Evolutionary conservation across 2,329 filamentous ascomycete genomes (phyloP), one percentile per base, ranked within the genome.

Genomic region (Fusarium phyllophilum): DNA sequence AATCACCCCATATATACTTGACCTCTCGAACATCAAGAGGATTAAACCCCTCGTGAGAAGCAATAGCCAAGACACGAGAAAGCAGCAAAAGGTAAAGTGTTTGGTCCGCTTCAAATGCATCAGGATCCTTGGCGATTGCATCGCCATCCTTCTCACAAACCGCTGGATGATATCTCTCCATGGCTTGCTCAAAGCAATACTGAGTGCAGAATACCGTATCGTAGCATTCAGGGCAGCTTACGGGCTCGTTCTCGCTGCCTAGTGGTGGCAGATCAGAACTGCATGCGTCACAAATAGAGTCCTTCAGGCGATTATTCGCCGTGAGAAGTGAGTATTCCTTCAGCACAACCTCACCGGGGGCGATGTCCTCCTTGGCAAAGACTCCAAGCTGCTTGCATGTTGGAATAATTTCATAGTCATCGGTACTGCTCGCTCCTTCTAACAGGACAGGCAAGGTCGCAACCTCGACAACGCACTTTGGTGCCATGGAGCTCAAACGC

Each of bases 261-360:
- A 93, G 83, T 0, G 87, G 86, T 2, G 93, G 93, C 11, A 97
- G 87, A 31, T 90, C 89, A 13, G 89, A 87, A 77, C 94, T 94
- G 81, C 96, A 98, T 20, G 95, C 95, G 82, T 98, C 96, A 82
- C 96, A 98, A 36, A 96, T 88, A 9, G 93, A 88, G 71, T 97
- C 95, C 79, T 97, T 94, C 18, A 96, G 88, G 36, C 94, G 91
- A 80, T 96, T 96, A 76, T 96, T 96, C 51, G 94, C 95, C 5
- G 95, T 97, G 45, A 99, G 85, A 13, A 97, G 88, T 14, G 95
- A 96, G 69, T 92, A 93, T 79, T 99, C 96, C 54, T 89, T 86
- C 36, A 99, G 87, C 5, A 98, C 90, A 11, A 88, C 86, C 80
- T 97, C 93, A 15, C 93, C 93, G 0, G 94, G 90, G 1, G 86